Evolutionary conservation across 345 rosid genomes (phyloP).

Genomic region (Dipteronia dyeriana): DNA sequence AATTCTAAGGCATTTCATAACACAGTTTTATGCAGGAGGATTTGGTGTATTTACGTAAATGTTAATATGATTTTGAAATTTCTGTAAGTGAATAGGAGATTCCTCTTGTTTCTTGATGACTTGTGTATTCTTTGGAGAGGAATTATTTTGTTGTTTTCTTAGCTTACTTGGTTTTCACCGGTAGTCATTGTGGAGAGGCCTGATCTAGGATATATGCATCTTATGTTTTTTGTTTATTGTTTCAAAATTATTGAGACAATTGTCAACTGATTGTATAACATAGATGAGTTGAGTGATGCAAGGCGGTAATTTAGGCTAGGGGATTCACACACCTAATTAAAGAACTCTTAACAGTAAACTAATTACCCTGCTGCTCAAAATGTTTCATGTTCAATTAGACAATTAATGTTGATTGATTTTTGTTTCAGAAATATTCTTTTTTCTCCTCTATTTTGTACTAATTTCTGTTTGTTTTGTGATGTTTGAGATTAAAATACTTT

Average conservation of each 20-base stretch:
- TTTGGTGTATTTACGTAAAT: neutral
- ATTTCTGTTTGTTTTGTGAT: slow-evolving; percentile 19
- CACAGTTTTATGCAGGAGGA: neutral
- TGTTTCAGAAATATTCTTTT: neutral
- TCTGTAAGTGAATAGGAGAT: neutral
- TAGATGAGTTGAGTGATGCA: neutral
- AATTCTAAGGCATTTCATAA: neutral
- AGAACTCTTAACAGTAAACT: neutral
- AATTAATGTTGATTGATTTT: neutral
- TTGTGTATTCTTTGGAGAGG: neutral
- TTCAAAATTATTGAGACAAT: neutral
- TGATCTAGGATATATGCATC: too few species aligned
- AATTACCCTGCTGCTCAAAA: neutral
- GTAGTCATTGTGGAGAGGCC: neutral
- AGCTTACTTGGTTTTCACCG: neutral
- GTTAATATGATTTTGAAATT: too few species aligned
- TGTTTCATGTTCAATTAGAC: neutral
- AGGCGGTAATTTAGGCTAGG: neutral
- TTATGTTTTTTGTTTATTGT: neutral
- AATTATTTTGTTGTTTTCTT: neutral
- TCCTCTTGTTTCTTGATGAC: neutral
- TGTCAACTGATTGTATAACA: neutral
- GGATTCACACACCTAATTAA: neutral
- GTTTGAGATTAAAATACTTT: slow-evolving; percentile 77
- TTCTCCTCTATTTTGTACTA: slow-evolving; percentile 1